Evolutionary conservation across 176 grass and related monocot genomes (phyloP).

Genomic region (Pharus latifolius): DNA sequence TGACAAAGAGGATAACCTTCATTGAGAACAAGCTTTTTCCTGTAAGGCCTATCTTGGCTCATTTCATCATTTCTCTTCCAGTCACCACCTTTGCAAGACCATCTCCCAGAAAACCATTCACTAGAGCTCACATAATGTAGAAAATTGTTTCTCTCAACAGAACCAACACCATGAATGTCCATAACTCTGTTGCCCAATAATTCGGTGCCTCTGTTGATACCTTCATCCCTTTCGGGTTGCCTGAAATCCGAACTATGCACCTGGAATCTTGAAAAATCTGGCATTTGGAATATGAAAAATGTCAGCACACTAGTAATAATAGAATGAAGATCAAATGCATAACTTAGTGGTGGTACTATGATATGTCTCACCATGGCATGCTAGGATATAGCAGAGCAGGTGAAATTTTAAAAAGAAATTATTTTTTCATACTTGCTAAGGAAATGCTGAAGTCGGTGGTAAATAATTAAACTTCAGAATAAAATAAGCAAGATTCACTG

Average conservation of each 20-base stretch:
- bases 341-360: background rate
- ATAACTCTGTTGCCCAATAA: slow-evolving; percentile 13
- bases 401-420: background rate
- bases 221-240: slow-evolving; percentile 35
- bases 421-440: background rate
- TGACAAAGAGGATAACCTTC: slow-evolving; percentile 81
- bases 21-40: slow-evolving; percentile 77
- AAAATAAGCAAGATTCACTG: background rate
- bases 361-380: background rate
- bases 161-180: slow-evolving; percentile 19
- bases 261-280: slow-evolving; percentile 65
- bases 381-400: background rate
- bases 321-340: slow-evolving; percentile 10
- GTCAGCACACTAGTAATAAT: background rate
- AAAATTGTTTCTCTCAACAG: slow-evolving; percentile 21
- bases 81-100: slow-evolving; percentile 91
- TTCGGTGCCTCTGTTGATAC: slow-evolving; percentile 22
- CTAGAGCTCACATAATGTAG: slow-evolving; percentile 30
- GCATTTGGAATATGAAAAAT: slow-evolving; percentile 16
- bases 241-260: background rate
- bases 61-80: slow-evolving; percentile 89
- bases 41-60: slow-evolving; percentile 54
- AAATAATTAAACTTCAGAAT: slow-evolving; percentile 5
- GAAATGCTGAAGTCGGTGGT: background rate
- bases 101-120: slow-evolving; percentile 80